These are phyloP conservation scores for Ceratocystis albifundus DNA, from an alignment of 2,329 filamentous ascomycete genomes.

Conservation along the genomic window DNA sequence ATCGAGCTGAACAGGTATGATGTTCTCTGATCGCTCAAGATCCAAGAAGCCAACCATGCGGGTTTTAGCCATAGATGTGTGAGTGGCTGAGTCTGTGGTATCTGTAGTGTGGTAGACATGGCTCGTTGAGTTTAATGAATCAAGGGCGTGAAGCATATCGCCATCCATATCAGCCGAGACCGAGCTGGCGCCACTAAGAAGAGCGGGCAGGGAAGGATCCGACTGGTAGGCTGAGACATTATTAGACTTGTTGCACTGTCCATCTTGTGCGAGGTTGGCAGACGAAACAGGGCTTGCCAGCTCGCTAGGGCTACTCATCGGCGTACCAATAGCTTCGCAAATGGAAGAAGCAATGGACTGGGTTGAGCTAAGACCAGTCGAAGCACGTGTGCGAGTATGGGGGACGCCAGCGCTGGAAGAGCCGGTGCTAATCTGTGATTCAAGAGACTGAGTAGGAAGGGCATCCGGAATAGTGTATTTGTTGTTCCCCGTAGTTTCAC, in stretches of 20 bases:
- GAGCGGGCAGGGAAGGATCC: constrained; percentile 51
- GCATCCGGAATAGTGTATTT: constrained; percentile 10
- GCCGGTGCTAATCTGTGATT: constrained; percentile 16
- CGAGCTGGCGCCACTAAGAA: constrained; percentile 53
- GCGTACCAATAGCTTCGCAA: constrained; percentile 37
- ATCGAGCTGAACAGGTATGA: constrained; percentile 28
- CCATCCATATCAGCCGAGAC: constrained; percentile 52
- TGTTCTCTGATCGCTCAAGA: constrained; percentile 26
- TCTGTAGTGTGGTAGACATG: constrained; percentile 43
- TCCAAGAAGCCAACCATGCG: constrained; percentile 35
- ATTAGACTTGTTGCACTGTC: constrained; percentile 30
- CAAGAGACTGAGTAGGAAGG: constrained; percentile 14
- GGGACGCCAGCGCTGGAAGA: constrained; percentile 10
- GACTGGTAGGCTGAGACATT: constrained; percentile 47
- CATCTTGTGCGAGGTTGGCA: constrained; percentile 28
- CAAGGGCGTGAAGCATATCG: constrained; percentile 44
- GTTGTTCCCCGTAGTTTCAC: constrained; percentile 17
- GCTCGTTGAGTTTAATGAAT: constrained; percentile 34
- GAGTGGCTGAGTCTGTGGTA: constrained; percentile 44
- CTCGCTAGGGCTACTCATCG: constrained; percentile 46
- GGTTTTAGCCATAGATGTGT: constrained; percentile 41
- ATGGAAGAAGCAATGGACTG: constrained; percentile 39
- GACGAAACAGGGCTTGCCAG: constrained; percentile 39
- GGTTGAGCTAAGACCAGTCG: constrained; percentile 34
- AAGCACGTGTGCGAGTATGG: constrained; percentile 13